phyloP scores from a whole-genome alignment of 164 flowering plant genomes.

The Chimonanthus salicifolius region DNA sequence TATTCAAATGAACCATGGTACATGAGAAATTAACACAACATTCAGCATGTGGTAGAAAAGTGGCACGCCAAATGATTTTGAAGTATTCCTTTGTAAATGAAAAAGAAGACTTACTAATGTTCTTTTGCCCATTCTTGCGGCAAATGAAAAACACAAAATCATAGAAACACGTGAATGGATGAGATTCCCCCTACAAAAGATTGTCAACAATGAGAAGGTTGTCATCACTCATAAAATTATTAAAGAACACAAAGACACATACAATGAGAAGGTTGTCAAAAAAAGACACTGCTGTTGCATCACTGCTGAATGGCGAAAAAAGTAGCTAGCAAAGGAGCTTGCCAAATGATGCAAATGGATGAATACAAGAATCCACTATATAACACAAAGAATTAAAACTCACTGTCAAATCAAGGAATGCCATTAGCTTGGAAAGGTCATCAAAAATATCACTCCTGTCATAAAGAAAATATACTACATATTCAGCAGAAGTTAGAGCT shows the following conservation, averaged over 20 bases:
- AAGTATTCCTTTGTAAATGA: background rate
- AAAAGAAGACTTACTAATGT: slow-evolving; percentile 55
- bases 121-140: slow-evolving; percentile 89
- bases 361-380: background rate
- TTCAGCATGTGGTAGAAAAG: background rate
- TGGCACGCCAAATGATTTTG: background rate
- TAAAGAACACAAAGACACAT: no score
- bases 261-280: slow-evolving; percentile 1
- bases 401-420: slow-evolving; percentile 50
- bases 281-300: background rate
- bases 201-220: slow-evolving; percentile 1
- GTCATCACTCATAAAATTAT: background rate
- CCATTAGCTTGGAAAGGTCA: slow-evolving; percentile 62
- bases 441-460: slow-evolving; percentile 52
- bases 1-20: background rate
- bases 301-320: background rate
- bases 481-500: background rate
- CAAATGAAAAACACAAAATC: slow-evolving; percentile 89
- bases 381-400: slow-evolving; percentile 14
- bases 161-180: slow-evolving; percentile 74
- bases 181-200: slow-evolving; percentile 56
- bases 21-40: background rate
- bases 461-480: slow-evolving; percentile 4
- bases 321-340: background rate
- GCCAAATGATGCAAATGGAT: background rate